A percentile compares a stretch with the other conserved stretches of the same genome.
These are phyloP conservation scores for Monosporascus sp. DNA, from an alignment of 2,329 filamentous ascomycete species.

Conservation along the genomic window DNA sequence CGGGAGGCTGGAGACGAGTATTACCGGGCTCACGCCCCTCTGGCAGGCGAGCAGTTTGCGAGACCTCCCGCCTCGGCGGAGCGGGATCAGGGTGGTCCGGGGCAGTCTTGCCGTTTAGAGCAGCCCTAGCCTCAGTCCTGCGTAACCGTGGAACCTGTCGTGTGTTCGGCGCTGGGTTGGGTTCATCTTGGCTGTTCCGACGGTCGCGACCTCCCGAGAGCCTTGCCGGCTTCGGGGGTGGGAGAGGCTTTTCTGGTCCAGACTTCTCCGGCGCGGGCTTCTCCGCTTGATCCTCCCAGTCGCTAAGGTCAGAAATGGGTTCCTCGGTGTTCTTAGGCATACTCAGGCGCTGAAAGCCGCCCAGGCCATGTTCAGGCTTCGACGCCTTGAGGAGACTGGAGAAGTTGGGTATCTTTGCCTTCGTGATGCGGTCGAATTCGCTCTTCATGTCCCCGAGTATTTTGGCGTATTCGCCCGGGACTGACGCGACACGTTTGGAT, in stretches of 20 bases:
- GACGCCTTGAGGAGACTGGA: conserved; percentile 15
- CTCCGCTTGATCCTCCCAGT: conserved; percentile 44
- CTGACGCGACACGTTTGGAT: conserved; percentile 15
- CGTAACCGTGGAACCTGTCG: background rate
- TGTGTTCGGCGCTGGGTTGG: background rate
- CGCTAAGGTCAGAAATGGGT: conserved; percentile 44
- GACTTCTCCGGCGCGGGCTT: too few species aligned
- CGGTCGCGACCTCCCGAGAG: background rate
- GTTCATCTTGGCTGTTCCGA: background rate
- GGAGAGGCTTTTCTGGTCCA: conserved; percentile 7
- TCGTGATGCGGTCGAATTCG: conserved; percentile 31
- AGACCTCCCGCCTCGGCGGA: background rate
- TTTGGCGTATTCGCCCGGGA: conserved; percentile 36
- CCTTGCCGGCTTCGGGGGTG: conserved; percentile 6
- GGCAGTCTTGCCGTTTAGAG: background rate
- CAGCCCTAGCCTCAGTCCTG: background rate
- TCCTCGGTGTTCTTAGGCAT: conserved; percentile 18
- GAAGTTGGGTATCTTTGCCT: conserved; percentile 23
- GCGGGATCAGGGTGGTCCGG: background rate
- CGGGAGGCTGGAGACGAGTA: background rate
- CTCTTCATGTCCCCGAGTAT: conserved; percentile 37
- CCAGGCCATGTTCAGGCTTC: conserved; percentile 7
- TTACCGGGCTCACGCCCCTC: background rate
- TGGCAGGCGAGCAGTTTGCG: background rate
- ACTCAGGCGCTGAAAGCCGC: conserved; percentile 1